phyloP scores from a whole-genome alignment of 805 yeast species.

The Soucietia sequanensis region DNA sequence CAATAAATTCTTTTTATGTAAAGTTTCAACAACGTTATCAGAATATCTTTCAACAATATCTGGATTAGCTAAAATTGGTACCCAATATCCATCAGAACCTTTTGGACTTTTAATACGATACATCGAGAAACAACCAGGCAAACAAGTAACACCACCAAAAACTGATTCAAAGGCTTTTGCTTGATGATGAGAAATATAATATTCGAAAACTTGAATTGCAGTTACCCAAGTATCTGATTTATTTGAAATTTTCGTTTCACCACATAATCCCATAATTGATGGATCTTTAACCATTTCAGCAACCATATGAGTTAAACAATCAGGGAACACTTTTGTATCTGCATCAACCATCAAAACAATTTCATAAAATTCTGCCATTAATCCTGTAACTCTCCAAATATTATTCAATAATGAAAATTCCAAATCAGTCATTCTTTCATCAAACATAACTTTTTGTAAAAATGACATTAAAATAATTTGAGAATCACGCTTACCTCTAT shows the following conservation, averaged over 20 bases:
- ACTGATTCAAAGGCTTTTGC: constrained; percentile 94
- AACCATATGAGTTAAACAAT: constrained; percentile 83
- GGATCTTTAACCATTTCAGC: constrained; percentile 90
- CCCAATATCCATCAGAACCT: constrained; percentile 73
- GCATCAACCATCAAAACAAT: constrained; percentile 91
- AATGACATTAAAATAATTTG: constrained; percentile 90
- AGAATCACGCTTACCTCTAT: constrained; percentile 95
- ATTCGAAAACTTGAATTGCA: constrained; percentile 90
- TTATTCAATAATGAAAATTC: constrained; percentile 74
- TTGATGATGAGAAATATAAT: constrained; percentile 90
- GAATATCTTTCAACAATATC: constrained; percentile 91
- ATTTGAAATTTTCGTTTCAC: constrained; percentile 89
- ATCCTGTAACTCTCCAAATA: constrained; percentile 81
- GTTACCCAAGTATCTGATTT: constrained; percentile 86
- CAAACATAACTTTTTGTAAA: constrained; percentile 81
- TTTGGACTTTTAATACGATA: constrained; percentile 90
- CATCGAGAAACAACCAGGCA: constrained; percentile 94
- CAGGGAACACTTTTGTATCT: constrained; percentile 85
- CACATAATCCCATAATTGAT: constrained; percentile 86
- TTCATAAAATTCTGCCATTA: constrained; percentile 82
- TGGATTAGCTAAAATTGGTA: constrained; percentile 88
- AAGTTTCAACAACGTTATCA: constrained; percentile 78
- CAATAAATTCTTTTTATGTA: constrained; percentile 82
- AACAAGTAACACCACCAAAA: constrained; percentile 91
- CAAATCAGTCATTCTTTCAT: constrained; percentile 90